Conservation (phyloP, 768 basidiomycete genomes). For the Hygrocybe coccinea region DNA sequence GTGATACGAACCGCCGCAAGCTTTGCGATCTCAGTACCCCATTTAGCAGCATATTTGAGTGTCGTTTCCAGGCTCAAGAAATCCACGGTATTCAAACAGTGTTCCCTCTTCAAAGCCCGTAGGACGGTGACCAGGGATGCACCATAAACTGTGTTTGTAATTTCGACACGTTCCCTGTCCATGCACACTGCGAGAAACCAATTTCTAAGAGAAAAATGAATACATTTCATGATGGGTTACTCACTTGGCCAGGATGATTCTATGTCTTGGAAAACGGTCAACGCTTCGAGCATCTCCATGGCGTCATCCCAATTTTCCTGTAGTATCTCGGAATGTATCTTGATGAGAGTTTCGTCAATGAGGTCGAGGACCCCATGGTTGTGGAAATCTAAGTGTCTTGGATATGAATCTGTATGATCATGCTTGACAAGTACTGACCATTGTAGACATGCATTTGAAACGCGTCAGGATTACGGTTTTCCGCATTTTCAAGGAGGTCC, state of each 20-base stretch:
- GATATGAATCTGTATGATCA: constrained; percentile 13
- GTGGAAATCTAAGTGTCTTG: constrained; percentile 26
- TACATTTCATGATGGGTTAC: constrained; percentile 7
- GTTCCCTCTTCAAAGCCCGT: constrained; percentile 27
- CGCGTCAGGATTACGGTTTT: constrained; percentile 30
- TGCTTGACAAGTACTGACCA: constrained; percentile 18
- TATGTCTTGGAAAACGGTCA: constrained; percentile 30
- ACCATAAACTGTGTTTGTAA: constrained; percentile 34
- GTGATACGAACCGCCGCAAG: constrained; percentile 24
- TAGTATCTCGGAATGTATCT: constrained; percentile 27
- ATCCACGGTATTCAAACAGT: constrained; percentile 25
- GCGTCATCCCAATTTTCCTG: constrained; percentile 33
- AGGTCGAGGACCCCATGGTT: constrained; percentile 32
- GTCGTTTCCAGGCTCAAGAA: constrained; percentile 33
- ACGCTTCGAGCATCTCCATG: constrained; percentile 29
- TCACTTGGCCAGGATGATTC: constrained; percentile 31
- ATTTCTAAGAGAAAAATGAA: neutral
- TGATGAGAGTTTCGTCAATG: constrained; percentile 30
- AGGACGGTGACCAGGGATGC: constrained; percentile 31
- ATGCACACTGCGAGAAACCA: constrained; percentile 27
- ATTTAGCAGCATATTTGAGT: constrained; percentile 23
- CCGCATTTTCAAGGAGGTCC: constrained; percentile 27
- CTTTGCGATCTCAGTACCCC: constrained; percentile 19
- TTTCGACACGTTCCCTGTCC: constrained; percentile 27
- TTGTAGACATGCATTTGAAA: constrained; percentile 35